A percentile compares a stretch with the other conserved stretches of the same genome.
These are phyloP conservation scores for Mortierella sp. DNA, from an alignment of 371 early-diverging fungal genomes.

Conservation along the genomic window DNA sequence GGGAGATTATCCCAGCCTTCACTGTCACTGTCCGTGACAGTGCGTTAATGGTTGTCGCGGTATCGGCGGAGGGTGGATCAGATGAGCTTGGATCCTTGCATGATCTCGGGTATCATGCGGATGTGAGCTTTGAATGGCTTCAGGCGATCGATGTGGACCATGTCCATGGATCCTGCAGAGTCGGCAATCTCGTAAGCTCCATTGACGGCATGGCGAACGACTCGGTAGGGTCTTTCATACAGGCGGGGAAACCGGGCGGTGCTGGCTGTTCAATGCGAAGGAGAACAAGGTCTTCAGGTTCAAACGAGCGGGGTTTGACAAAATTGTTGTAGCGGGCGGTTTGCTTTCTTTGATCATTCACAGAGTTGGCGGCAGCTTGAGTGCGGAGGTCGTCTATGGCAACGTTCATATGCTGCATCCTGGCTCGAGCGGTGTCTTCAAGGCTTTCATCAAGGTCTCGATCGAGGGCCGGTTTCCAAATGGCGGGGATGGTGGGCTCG, in stretches of 20 bases:
- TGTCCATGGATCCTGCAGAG: background rate
- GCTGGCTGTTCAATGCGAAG: background rate
- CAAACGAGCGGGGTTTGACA: background rate
- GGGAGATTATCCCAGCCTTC: too few species aligned
- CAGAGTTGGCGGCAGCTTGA: background rate
- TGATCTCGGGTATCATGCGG: background rate
- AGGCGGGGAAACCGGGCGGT: background rate
- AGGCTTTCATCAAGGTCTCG: background rate
- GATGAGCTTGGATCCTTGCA: background rate
- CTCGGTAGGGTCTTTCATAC: constrained; percentile 15
- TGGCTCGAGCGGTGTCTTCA: background rate
- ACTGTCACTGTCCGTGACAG: too few species aligned
- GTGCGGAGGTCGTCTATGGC: background rate
- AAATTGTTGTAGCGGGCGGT: background rate
- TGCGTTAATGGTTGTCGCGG: too few species aligned
- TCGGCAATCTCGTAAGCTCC: background rate
- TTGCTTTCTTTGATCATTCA: background rate
- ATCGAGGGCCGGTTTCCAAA: constrained; percentile 1
- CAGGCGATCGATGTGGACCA: background rate
- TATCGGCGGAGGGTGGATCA: too few species aligned
- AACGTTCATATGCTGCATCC: background rate
- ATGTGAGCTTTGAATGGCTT: background rate
- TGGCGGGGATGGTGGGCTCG: background rate
- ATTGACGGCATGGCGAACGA: background rate
- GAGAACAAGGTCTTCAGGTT: background rate